These are phyloP conservation scores for Fusarium abutilonis DNA, from an alignment of 2,329 filamentous ascomycete species.

Conservation along the genomic window DNA sequence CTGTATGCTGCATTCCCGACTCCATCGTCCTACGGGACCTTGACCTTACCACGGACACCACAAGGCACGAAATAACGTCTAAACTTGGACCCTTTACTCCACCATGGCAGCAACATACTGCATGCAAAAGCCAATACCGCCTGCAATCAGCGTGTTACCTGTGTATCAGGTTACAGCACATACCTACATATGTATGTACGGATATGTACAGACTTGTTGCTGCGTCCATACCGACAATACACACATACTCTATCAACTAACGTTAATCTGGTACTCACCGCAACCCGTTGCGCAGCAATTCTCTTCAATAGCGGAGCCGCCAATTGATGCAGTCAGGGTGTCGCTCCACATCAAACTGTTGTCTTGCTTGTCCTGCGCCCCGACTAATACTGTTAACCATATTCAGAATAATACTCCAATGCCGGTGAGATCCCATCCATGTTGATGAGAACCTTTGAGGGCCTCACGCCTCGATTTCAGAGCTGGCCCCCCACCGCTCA, in stretches of 20 bases:
- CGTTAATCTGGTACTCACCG: constrained; percentile 25
- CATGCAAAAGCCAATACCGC: constrained; percentile 15
- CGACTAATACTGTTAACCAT: not conserved
- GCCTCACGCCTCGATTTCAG: constrained; percentile 6
- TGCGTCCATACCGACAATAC: constrained; percentile 10
- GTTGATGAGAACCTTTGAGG: constrained; percentile 18
- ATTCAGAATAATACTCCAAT: not conserved
- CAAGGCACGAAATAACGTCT: constrained; percentile 18
- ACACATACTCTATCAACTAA: constrained; percentile 2
- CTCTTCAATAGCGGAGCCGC: constrained; percentile 19
- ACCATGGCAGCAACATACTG: constrained; percentile 15
- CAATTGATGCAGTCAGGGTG: constrained; percentile 14
- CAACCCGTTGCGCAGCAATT: constrained; percentile 17
- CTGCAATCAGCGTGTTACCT: constrained; percentile 27
- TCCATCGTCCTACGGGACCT: constrained; percentile 1
- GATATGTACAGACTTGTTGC: not conserved
- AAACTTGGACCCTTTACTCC: constrained; percentile 23
- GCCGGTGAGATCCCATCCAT: constrained; percentile 12
- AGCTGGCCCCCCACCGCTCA: constrained; percentile 3
- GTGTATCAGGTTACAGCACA: constrained; percentile 37
- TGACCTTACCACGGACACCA: not conserved
- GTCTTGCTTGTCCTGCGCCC: constrained; percentile 15
- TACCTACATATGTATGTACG: not conserved
- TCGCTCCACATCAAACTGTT: constrained; percentile 19
- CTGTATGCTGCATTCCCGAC: not conserved